Evolutionary conservation across 768 basidiomycete species (phyloP).

Genomic region (Podaxis sp.): DNA sequence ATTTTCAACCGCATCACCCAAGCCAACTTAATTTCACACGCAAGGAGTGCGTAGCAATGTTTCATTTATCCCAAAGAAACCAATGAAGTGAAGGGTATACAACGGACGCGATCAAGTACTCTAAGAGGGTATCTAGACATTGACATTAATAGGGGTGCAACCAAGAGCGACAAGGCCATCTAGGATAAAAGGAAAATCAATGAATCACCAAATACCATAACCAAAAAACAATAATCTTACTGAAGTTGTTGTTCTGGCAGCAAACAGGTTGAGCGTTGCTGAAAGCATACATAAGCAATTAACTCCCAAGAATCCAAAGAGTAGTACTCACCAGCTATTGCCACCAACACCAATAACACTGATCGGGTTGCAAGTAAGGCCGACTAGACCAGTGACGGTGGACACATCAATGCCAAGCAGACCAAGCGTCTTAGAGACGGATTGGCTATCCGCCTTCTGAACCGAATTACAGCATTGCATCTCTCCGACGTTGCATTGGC

Average conservation of each 20-base stretch:
- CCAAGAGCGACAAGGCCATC: conserved; percentile 35
- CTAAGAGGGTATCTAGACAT: conserved; percentile 20
- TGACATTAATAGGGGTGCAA: conserved; percentile 35
- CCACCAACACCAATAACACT: conserved; percentile 22
- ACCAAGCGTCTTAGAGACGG: conserved; percentile 6
- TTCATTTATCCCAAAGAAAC: neutral
- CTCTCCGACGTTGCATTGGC: neutral
- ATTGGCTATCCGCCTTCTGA: conserved; percentile 14
- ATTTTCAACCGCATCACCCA: too few relatives aligned
- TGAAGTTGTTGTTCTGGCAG: conserved; percentile 21
- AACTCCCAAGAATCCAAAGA: neutral
- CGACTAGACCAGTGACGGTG: conserved; percentile 24
- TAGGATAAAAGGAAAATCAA: conserved; percentile 8
- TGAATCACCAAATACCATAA: neutral
- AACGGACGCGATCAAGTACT: neutral
- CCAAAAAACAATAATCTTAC: conserved; percentile 5
- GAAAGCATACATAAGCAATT: neutral
- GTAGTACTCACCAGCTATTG: conserved; percentile 24
- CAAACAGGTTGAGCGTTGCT: conserved; percentile 22
- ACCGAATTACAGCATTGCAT: conserved; percentile 12
- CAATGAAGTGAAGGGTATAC: neutral
- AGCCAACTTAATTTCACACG: too few relatives aligned
- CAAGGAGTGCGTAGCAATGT: neutral
- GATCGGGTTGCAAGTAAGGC: conserved; percentile 27
- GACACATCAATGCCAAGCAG: conserved; percentile 21